A percentile compares a stretch with the other conserved stretches of the same genome.
Conservation (phyloP, 2,329 filamentous ascomycete genomes). For the Hypoxylon sp. region DNA sequence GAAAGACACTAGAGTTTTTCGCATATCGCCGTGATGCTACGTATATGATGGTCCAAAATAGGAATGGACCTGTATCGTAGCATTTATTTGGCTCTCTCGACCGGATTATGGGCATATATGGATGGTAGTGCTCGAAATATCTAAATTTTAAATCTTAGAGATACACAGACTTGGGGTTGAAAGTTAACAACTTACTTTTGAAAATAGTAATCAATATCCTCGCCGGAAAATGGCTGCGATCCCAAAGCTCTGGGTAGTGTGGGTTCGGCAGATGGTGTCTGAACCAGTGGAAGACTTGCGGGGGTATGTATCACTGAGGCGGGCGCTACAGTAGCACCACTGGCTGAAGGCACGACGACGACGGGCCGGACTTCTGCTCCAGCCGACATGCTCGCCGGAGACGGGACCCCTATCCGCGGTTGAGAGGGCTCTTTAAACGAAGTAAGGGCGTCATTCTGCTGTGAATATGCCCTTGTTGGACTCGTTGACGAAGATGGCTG, state of each 20-base stretch:
- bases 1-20: constrained; percentile 52
- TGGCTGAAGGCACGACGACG: constrained; percentile 10
- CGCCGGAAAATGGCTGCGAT: constrained; percentile 58
- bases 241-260: constrained; percentile 55
- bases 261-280: constrained; percentile 38
- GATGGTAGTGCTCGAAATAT: constrained; percentile 62
- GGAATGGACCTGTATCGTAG: constrained; percentile 56
- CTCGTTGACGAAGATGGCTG: constrained; percentile 31
- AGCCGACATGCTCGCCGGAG: constrained; percentile 32
- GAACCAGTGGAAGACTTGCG: constrained; percentile 35
- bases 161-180: neutral
- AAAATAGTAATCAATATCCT: constrained; percentile 66
- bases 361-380: constrained; percentile 20
- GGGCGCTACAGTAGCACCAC: constrained; percentile 37
- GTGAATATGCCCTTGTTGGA: constrained; percentile 40
- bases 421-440: constrained; percentile 32
- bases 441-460: constrained; percentile 23
- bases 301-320: constrained; percentile 44
- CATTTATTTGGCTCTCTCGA: constrained; percentile 59
- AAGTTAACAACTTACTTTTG: constrained; percentile 53
- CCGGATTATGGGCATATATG: constrained; percentile 61
- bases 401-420: constrained; percentile 35
- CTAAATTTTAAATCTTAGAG: constrained; percentile 41
- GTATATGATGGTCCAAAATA: constrained; percentile 65
- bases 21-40: constrained; percentile 60